phyloP scores from a whole-genome alignment of 306 rosid species.

The Begonia peltatifolia region DNA sequence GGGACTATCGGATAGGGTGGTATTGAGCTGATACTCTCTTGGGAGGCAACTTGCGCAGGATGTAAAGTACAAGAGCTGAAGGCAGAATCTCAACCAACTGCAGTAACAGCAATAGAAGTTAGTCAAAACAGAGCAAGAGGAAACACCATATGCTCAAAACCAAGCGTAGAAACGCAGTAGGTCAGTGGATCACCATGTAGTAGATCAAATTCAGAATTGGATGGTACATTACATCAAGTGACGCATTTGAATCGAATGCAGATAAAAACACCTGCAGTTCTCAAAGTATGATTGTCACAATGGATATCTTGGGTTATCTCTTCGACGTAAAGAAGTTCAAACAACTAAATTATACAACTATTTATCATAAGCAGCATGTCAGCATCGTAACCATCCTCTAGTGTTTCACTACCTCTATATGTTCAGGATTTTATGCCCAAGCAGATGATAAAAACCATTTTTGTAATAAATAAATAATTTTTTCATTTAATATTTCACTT shows the following conservation, averaged over 20 bases:
- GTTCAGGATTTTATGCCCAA: too few species aligned
- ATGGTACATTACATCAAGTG: constrained; percentile 71
- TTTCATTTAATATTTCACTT: too few species aligned
- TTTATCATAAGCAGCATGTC: too few species aligned
- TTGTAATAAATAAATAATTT: too few species aligned
- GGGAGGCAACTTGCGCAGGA: constrained; percentile 87
- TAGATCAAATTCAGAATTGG: constrained; percentile 56
- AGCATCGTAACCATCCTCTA: too few species aligned
- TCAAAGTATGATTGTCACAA: too few species aligned
- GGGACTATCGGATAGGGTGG: constrained; percentile 56
- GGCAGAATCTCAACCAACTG: constrained; percentile 93
- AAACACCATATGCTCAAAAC: constrained; percentile 2
- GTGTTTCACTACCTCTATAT: too few species aligned
- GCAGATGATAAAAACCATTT: too few species aligned
- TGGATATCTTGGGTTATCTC: too few species aligned
- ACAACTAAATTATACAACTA: too few species aligned
- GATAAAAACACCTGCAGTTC: constrained; percentile 58
- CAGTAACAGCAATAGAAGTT: background rate
- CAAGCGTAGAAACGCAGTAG: background rate
- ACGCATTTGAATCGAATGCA: constrained; percentile 57
- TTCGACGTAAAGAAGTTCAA: too few species aligned
- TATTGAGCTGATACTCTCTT: constrained; percentile 87
- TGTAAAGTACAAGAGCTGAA: constrained; percentile 82
- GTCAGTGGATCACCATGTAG: constrained; percentile 49
- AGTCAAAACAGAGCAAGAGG: constrained; percentile 9